phyloP scores from a whole-genome alignment of 2,329 filamentous ascomycete genomes.

The Nemania abortiva region DNA sequence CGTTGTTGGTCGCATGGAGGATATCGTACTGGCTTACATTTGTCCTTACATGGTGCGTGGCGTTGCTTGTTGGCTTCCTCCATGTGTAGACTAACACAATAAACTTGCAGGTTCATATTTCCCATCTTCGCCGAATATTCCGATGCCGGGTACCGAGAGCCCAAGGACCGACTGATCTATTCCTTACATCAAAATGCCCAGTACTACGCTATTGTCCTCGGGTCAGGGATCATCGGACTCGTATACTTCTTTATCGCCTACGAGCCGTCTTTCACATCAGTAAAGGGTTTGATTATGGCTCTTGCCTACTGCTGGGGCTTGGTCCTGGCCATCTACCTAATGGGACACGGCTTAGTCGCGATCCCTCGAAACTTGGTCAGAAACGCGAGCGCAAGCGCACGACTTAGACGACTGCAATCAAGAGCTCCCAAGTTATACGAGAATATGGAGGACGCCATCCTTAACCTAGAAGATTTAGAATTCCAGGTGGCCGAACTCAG shows the following conservation, averaged over 20 bases:
- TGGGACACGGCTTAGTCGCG: constrained; percentile 96
- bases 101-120: constrained; percentile 78
- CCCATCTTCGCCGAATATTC: constrained; percentile 94
- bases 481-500: constrained; percentile 82
- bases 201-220: constrained; percentile 86
- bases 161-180: constrained; percentile 83
- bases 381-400: constrained; percentile 80
- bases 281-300: constrained; percentile 92
- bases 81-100: constrained; percentile 35
- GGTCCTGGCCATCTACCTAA: constrained; percentile 91
- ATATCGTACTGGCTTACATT: constrained; percentile 99
- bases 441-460: constrained; percentile 84
- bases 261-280: constrained; percentile 75
- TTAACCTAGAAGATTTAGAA: constrained; percentile 84
- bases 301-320: constrained; percentile 95
- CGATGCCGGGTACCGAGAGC: constrained; percentile 92
- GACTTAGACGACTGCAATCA: constrained; percentile 79
- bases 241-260: constrained; percentile 87
- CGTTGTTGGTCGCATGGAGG: constrained; percentile 89
- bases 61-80: neutral
- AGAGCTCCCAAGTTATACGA: constrained; percentile 87
- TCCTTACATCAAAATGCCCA: constrained; percentile 88
- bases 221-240: constrained; percentile 76
- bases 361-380: constrained; percentile 86
- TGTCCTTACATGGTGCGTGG: constrained; percentile 82